Conservation (phyloP, 257 asterid species). For the Forsythia viridissima region DNA sequence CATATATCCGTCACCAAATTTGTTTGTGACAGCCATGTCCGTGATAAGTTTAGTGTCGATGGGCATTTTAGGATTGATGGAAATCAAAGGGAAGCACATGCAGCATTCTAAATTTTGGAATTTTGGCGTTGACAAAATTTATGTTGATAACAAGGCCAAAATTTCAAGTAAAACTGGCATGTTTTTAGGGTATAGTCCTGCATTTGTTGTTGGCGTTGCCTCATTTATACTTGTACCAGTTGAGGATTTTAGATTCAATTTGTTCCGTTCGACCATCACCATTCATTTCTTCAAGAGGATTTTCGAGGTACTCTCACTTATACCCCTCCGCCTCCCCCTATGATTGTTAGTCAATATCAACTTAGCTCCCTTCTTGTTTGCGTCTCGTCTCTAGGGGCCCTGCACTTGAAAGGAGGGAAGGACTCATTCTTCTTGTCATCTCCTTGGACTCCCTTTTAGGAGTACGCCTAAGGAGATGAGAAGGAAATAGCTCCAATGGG, state of each 20-base stretch:
- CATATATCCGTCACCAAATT: constrained; percentile 43
- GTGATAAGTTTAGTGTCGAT: constrained; percentile 34
- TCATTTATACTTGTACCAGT: constrained; percentile 46
- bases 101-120: constrained; percentile 57
- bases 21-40: constrained; percentile 39
- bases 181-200: constrained; percentile 50
- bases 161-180: constrained; percentile 45
- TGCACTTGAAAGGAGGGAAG: too few relatives aligned
- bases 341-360: too few relatives aligned
- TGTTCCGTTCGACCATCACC: constrained; percentile 52
- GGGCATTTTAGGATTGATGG: constrained; percentile 49
- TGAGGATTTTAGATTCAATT: constrained; percentile 39
- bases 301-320: constrained; percentile 48
- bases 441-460: too few relatives aligned
- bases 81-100: constrained; percentile 45
- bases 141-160: background rate
- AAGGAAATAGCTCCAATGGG: too few relatives aligned
- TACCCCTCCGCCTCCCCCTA: too few relatives aligned
- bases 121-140: background rate
- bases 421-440: too few relatives aligned
- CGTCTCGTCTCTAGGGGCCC: too few relatives aligned
- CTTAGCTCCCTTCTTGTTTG: too few relatives aligned
- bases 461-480: too few relatives aligned
- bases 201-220: constrained; percentile 39
- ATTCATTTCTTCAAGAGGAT: constrained; percentile 69